phyloP scores from a whole-genome alignment of 2,329 filamentous ascomycete species.

The Amylocarpus encephaloides region DNA sequence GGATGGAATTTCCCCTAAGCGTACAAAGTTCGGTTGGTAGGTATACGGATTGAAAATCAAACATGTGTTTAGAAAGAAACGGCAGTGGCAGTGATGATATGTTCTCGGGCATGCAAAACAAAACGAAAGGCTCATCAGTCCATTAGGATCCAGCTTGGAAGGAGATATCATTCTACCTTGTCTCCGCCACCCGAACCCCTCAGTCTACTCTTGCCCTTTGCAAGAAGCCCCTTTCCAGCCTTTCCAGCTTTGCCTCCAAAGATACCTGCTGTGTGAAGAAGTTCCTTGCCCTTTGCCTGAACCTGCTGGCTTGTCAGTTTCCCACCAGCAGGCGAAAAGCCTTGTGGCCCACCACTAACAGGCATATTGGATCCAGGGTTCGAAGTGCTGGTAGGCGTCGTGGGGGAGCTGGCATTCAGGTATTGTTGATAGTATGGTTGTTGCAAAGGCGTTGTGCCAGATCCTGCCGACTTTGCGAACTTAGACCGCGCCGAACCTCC shows the following conservation, averaged over 20 bases:
- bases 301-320: conserved; percentile 33
- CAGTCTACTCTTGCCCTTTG: conserved; percentile 84
- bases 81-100: conserved; percentile 22
- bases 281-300: conserved; percentile 73
- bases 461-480: conserved; percentile 17
- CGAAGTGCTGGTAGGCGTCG: conserved; percentile 16
- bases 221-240: conserved; percentile 84
- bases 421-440: conserved; percentile 53
- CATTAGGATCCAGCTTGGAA: conserved; percentile 29
- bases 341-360: conserved; percentile 21
- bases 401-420: conserved; percentile 41
- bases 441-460: conserved; percentile 25
- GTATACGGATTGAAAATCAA: conserved; percentile 26
- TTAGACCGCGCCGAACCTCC: conserved; percentile 19
- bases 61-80: conserved; percentile 18
- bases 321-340: conserved; percentile 19
- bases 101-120: conserved; percentile 20
- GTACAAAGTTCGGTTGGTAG: conserved; percentile 30
- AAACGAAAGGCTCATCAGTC: conserved; percentile 25
- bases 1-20: conserved; percentile 30
- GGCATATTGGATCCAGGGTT: conserved; percentile 16
- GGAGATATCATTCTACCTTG: conserved; percentile 72
- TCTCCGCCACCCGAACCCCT: conserved; percentile 55
- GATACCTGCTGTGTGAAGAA: conserved; percentile 74
- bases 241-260: conserved; percentile 64